Conservation (phyloP, 2,329 filamentous ascomycete species). For the Ophiostoma sp. region DNA sequence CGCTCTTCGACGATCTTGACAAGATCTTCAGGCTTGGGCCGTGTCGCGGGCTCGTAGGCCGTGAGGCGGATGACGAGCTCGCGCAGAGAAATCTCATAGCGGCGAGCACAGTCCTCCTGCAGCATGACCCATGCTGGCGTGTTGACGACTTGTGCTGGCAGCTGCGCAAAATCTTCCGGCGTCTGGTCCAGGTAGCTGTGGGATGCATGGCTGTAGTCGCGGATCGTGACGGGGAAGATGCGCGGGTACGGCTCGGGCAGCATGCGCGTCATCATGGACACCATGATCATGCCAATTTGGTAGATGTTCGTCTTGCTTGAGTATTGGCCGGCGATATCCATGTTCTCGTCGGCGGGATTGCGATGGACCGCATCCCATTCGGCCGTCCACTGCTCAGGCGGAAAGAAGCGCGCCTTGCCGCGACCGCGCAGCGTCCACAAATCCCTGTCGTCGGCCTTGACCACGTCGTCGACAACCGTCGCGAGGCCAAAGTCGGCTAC, state of each 20-base stretch:
- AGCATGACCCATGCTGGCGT: not conserved
- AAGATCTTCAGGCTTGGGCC: constrained; percentile 21
- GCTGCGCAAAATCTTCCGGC: not conserved
- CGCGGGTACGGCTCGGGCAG: not conserved
- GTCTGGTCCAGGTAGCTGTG: not conserved
- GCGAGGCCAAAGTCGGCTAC: constrained; percentile 25
- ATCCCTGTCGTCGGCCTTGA: not conserved
- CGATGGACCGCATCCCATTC: constrained; percentile 23
- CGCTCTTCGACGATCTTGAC: not conserved
- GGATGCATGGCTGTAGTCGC: not conserved
- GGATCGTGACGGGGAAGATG: not conserved
- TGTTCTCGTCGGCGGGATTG: constrained; percentile 7
- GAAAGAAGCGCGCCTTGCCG: constrained; percentile 20
- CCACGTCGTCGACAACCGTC: not conserved
- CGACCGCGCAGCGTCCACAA: constrained; percentile 15
- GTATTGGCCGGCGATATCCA: constrained; percentile 21
- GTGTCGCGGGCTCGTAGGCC: constrained; percentile 18
- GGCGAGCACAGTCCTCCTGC: not conserved
- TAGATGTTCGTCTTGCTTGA: constrained; percentile 23
- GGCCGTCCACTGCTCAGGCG: constrained; percentile 25
- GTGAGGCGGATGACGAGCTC: constrained; percentile 22
- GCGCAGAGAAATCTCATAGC: constrained; percentile 15
- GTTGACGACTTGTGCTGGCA: not conserved
- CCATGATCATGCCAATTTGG: constrained; percentile 22
- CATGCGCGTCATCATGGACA: constrained; percentile 2